Conservation (phyloP, 768 basidiomycete species). For the Tubosaeta brunneosetosa region DNA sequence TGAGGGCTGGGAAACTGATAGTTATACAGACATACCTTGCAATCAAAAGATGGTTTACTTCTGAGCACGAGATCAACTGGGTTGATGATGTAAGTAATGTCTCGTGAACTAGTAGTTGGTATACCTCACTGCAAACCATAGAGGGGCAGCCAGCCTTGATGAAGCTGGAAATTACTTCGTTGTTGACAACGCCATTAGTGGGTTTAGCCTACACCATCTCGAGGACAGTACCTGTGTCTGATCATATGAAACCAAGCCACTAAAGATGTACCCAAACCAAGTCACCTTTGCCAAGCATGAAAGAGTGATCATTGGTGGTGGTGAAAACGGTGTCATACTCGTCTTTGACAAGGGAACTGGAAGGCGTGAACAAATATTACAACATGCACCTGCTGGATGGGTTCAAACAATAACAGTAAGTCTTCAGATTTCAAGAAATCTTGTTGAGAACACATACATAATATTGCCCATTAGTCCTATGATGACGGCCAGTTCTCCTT, state of each 20-base stretch:
- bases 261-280: background rate
- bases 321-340: background rate
- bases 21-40: background rate
- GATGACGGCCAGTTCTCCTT: background rate
- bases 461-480: background rate
- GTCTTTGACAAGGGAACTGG: background rate
- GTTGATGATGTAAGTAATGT: background rate
- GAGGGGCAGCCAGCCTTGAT: background rate
- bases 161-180: background rate
- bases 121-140: background rate
- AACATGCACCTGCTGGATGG: background rate
- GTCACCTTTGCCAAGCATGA: background rate
- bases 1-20: too few species aligned
- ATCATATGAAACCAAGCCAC: background rate
- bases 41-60: background rate
- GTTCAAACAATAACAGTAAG: background rate
- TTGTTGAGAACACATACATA: too few species aligned
- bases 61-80: background rate
- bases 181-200: background rate
- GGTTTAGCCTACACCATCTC: background rate
- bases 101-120: background rate
- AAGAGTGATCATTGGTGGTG: background rate
- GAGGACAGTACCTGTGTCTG: background rate
- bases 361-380: background rate
- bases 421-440: too few species aligned